These are phyloP conservation scores for Brassica juncea DNA, from an alignment of 345 rosid species.

Conservation along the genomic window DNA sequence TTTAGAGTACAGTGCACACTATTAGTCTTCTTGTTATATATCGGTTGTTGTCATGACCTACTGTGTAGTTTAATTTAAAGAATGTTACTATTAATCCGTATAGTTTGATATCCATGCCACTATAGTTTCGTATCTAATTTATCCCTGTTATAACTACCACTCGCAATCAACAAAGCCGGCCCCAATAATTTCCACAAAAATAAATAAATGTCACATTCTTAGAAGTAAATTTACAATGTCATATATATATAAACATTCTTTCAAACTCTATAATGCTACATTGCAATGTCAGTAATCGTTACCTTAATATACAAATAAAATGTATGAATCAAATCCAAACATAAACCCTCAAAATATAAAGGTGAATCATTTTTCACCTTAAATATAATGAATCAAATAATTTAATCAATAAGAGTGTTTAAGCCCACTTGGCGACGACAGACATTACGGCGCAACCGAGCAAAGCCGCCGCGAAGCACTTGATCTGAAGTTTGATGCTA, in stretches of 20 bases:
- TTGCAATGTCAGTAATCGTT: neutral
- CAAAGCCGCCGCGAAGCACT: slow-evolving; percentile 54
- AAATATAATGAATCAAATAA: slow-evolving; percentile 13
- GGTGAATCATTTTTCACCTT: neutral
- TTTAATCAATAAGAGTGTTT: neutral
- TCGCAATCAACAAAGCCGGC: too few relatives aligned
- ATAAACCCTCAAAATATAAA: slow-evolving; percentile 9
- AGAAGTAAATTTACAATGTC: neutral
- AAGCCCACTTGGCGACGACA: slow-evolving; percentile 75
- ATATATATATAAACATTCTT: neutral
- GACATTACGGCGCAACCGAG: slow-evolving; percentile 73
- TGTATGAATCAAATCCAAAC: neutral
- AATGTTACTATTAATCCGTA: too few relatives aligned
- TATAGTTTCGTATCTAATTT: too few relatives aligned
- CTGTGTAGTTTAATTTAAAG: too few relatives aligned
- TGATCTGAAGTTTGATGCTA: slow-evolving; percentile 62
- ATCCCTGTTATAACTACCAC: too few relatives aligned
- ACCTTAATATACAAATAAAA: neutral
- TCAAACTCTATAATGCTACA: neutral
- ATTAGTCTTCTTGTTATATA: too few relatives aligned
- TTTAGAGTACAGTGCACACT: too few relatives aligned
- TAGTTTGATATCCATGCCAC: too few relatives aligned
- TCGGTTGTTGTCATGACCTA: too few relatives aligned
- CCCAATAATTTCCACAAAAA: neutral
- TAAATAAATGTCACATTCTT: neutral